A percentile compares a stretch with the other conserved stretches of the same genome.
These are phyloP conservation scores for Coleophoma crateriformis DNA, from an alignment of 2,329 filamentous ascomycete genomes.

Conservation along the genomic window DNA sequence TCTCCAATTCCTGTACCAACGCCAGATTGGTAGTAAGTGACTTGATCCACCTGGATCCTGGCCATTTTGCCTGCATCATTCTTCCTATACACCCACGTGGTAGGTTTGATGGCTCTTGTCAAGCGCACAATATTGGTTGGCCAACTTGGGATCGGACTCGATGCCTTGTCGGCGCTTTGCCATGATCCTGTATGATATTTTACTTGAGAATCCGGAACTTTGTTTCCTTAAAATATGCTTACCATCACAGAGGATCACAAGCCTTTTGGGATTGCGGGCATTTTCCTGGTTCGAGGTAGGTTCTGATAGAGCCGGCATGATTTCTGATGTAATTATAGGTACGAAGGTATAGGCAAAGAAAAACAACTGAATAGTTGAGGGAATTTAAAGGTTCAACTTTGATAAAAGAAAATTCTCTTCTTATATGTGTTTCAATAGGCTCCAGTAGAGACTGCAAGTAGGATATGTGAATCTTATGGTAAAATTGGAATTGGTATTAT, in stretches of 20 bases:
- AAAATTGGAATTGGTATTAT: too few species aligned
- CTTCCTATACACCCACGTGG: neutral
- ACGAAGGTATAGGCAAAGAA: too few species aligned
- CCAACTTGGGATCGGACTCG: neutral
- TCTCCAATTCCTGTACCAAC: neutral
- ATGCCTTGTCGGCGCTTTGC: neutral
- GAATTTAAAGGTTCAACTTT: too few species aligned
- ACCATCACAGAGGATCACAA: neutral
- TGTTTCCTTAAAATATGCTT: neutral
- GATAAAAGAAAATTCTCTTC: too few species aligned
- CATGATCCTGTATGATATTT: neutral
- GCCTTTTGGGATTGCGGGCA: neutral
- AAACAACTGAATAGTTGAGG: too few species aligned
- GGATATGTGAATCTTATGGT: too few species aligned
- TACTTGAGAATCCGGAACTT: neutral
- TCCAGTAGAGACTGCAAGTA: too few species aligned
- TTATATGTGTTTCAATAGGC: too few species aligned
- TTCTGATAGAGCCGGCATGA: too few species aligned
- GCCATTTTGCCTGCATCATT: neutral
- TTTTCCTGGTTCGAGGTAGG: too few species aligned
- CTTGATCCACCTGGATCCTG: neutral
- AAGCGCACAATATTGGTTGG: neutral
- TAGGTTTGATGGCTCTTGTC: neutral
- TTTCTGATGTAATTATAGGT: too few species aligned
- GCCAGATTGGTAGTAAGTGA: slow-evolving; percentile 1